Evolutionary conservation across 495 filamentous ascomycete genomes (phyloP).

Genomic region (Neurospora sp.): DNA sequence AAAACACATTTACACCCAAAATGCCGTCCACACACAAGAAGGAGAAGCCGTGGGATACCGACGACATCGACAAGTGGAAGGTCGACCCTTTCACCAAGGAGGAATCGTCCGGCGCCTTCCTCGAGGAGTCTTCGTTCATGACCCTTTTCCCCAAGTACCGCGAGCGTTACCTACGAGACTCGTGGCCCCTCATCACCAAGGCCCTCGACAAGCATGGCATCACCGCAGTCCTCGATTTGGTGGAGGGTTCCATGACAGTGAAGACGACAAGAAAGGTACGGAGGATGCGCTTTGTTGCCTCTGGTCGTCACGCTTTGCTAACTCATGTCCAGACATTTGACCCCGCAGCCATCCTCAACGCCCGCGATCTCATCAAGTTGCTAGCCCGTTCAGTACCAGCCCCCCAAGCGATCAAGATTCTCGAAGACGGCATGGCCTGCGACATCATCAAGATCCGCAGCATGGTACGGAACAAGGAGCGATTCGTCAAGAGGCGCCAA

Average conservation of each 20-base stretch:
- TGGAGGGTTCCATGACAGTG: slow-evolving; percentile 92
- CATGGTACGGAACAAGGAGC: slow-evolving; percentile 87
- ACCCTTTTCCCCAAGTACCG: slow-evolving; percentile 97
- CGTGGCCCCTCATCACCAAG: slow-evolving; percentile 77
- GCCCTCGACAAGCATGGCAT: slow-evolving; percentile 73
- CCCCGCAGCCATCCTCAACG: slow-evolving; percentile 88
- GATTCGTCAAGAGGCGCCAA: slow-evolving; percentile 93
- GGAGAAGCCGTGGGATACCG: slow-evolving; percentile 96
- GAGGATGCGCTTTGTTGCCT: not conserved
- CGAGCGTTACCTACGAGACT: slow-evolving; percentile 83
- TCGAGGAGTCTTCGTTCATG: slow-evolving; percentile 79
- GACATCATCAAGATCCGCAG: slow-evolving; percentile 91
- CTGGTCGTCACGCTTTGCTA: not conserved
- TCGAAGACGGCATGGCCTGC: slow-evolving; percentile 80
- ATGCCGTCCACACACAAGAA: slow-evolving; percentile 94
- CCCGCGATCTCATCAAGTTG: slow-evolving; percentile 87
- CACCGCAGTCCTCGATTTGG: slow-evolving; percentile 81
- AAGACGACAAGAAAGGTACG: slow-evolving; percentile 63
- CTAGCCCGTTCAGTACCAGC: slow-evolving; percentile 87
- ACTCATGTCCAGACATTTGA: slow-evolving; percentile 56
- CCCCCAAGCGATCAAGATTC: slow-evolving; percentile 84
- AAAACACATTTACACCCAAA: slow-evolving; percentile 1
- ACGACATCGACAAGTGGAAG: slow-evolving; percentile 98
- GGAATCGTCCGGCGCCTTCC: slow-evolving; percentile 76
- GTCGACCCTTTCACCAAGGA: slow-evolving; percentile 80